phyloP scores from a whole-genome alignment of 306 rosid species.

The Adenanthera pavonina region DNA sequence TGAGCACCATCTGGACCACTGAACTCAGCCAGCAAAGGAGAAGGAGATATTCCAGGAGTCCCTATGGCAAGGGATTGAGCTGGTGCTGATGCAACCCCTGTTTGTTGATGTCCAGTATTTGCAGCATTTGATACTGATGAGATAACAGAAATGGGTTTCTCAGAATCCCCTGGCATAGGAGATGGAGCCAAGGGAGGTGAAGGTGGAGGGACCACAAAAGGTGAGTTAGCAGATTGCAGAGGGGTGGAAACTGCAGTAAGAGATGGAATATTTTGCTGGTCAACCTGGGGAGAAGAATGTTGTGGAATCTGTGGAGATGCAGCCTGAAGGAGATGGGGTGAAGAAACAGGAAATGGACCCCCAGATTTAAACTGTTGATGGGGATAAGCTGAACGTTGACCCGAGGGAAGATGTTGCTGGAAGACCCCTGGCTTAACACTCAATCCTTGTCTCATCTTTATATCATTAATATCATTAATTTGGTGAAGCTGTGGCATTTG shows the following conservation, averaged over 20 bases:
- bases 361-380: constrained; percentile 79
- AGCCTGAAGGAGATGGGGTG: constrained; percentile 81
- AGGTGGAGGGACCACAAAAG: constrained; percentile 83
- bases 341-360: constrained; percentile 62
- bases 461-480: constrained; percentile 70
- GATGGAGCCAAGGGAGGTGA: constrained; percentile 91
- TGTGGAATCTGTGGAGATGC: constrained; percentile 88
- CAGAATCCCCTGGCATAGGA: constrained; percentile 82
- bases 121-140: constrained; percentile 69
- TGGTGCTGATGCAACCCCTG: constrained; percentile 54
- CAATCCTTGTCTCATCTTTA: constrained; percentile 69
- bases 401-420: constrained; percentile 70
- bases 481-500: constrained; percentile 76
- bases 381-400: constrained; percentile 77
- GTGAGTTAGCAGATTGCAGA: constrained; percentile 80
- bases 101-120: constrained; percentile 72
- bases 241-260: constrained; percentile 76
- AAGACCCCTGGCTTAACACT: constrained; percentile 71
- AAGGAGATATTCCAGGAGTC: constrained; percentile 98
- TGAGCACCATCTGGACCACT: constrained; percentile 66
- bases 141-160: constrained; percentile 66
- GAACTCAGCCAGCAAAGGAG: constrained; percentile 94
- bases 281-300: constrained; percentile 92
- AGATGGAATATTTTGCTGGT: constrained; percentile 70
- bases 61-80: constrained; percentile 94